phyloP scores from a whole-genome alignment of 1,139 yeast species.

The Pneumocystis sp. region DNA sequence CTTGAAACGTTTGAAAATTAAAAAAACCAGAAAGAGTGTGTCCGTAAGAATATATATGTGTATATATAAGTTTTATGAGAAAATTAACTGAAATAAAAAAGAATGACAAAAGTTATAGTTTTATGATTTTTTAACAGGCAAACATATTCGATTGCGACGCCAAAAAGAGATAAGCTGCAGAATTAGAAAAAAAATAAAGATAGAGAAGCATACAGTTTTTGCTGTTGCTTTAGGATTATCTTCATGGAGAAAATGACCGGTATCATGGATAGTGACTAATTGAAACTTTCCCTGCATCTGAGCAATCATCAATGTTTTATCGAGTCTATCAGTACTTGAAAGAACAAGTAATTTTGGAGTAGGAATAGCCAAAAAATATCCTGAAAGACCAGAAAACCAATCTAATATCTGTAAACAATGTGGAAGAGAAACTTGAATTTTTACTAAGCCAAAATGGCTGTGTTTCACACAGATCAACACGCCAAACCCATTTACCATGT shows the following conservation, averaged over 20 bases:
- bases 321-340: constrained; percentile 86
- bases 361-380: constrained; percentile 38
- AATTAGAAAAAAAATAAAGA: background rate
- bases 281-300: constrained; percentile 92
- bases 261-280: constrained; percentile 60
- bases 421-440: background rate
- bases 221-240: constrained; percentile 65
- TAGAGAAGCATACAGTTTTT: background rate
- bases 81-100: background rate
- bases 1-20: background rate
- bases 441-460: constrained; percentile 49
- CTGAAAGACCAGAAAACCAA: constrained; percentile 74
- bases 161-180: background rate
- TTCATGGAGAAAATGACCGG: constrained; percentile 90
- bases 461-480: constrained; percentile 45
- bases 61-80: background rate
- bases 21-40: background rate
- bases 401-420: constrained; percentile 4
- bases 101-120: background rate
- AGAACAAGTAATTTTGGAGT: constrained; percentile 59
- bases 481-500: constrained; percentile 36
- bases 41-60: background rate
- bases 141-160: background rate
- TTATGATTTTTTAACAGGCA: background rate
- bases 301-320: constrained; percentile 71